These are phyloP conservation scores for Sporisorium sorghi DNA, from an alignment of 1,284 basidiomycete species.

Conservation along the genomic window DNA sequence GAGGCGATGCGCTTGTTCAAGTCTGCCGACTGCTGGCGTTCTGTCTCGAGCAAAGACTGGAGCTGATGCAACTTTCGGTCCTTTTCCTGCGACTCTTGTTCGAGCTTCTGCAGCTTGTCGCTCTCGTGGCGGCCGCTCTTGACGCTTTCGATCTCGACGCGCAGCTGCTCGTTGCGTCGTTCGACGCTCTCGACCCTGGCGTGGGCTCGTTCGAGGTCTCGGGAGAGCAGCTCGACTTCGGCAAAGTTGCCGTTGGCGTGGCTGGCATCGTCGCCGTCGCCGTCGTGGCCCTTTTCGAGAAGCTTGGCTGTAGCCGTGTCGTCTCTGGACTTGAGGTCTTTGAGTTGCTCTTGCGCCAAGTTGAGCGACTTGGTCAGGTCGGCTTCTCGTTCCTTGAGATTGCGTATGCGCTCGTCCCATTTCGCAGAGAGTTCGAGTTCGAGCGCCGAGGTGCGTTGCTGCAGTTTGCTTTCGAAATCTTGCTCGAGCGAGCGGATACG, in stretches of 20 bases:
- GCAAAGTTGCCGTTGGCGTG: conserved; percentile 29
- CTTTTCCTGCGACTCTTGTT: conserved; percentile 72
- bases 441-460: conserved; percentile 85
- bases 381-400: conserved; percentile 93
- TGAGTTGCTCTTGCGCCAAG: conserved; percentile 85
- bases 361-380: conserved; percentile 88
- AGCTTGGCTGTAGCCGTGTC: conserved; percentile 91
- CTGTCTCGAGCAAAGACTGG: conserved; percentile 31
- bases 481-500: conserved; percentile 28
- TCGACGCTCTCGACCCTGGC: conserved; percentile 90
- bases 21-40: conserved; percentile 18
- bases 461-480: conserved; percentile 89
- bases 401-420: conserved; percentile 92
- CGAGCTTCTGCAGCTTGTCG: conserved; percentile 78
- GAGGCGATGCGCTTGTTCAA: conserved; percentile 78
- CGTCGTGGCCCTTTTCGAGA: conserved; percentile 80
- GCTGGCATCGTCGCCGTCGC: conserved; percentile 64
- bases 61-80: conserved; percentile 40
- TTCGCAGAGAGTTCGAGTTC: conserved; percentile 95
- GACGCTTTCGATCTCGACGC: conserved; percentile 85
- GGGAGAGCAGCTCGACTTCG: conserved; percentile 74
- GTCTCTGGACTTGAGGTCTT: conserved; percentile 87
- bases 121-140: conserved; percentile 41
- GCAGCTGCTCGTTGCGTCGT: conserved; percentile 88
- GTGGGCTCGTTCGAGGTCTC: conserved; percentile 91